phyloP scores from a whole-genome alignment of 176 grass and related monocot genomes.

The Eremochloa ophiuroides region DNA sequence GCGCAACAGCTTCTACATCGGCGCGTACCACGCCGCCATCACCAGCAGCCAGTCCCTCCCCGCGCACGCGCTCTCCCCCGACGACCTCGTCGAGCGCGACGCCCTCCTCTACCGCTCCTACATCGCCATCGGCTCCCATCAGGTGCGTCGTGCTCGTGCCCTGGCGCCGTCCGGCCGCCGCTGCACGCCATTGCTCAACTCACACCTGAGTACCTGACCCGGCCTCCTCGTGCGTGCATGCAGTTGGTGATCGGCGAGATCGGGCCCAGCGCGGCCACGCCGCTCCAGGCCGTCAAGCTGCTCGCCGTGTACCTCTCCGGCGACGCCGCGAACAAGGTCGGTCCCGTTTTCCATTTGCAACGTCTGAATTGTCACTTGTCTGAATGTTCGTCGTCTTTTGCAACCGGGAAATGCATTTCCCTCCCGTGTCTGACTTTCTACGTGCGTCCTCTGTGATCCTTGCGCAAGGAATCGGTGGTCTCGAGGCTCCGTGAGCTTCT shows the following conservation, averaged over 20 bases:
- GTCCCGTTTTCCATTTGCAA: background rate
- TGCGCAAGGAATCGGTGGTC: slow-evolving; percentile 46
- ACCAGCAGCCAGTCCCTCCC: slow-evolving; percentile 60
- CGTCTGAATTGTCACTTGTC: background rate
- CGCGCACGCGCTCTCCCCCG: slow-evolving; percentile 38
- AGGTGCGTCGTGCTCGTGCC: slow-evolving; percentile 23
- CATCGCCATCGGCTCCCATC: slow-evolving; percentile 71
- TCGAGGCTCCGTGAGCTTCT: slow-evolving; percentile 49
- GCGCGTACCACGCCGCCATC: slow-evolving; percentile 79
- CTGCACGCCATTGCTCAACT: background rate
- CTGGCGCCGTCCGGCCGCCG: too few relatives aligned
- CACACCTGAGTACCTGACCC: background rate
- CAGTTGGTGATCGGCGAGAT: slow-evolving; percentile 84
- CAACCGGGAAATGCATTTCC: background rate
- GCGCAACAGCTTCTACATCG: slow-evolving; percentile 84
- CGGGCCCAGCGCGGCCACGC: slow-evolving; percentile 54
- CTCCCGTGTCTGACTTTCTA: background rate
- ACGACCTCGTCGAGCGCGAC: slow-evolving; percentile 65
- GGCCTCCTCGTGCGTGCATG: background rate
- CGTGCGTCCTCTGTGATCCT: background rate
- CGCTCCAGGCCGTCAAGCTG: slow-evolving; percentile 76
- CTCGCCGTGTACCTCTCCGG: slow-evolving; percentile 59
- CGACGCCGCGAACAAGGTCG: slow-evolving; percentile 41
- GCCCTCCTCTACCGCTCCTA: slow-evolving; percentile 77
- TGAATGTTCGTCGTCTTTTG: background rate